Evolutionary conservation across 2,329 filamentous ascomycete genomes (phyloP).

Genomic region (Aspergillus ruber): DNA sequence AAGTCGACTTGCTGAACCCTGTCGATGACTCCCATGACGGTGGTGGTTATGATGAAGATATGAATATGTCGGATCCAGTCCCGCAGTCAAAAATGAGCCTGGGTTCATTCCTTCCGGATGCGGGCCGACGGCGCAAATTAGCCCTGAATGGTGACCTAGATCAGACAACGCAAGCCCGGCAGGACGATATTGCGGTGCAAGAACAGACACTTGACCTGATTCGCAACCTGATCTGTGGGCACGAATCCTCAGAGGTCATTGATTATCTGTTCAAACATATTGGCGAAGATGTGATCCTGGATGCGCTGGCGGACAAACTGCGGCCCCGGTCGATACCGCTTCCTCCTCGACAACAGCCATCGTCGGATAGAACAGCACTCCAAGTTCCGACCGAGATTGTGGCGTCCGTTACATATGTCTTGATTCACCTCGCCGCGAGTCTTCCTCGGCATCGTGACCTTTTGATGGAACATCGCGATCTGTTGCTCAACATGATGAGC

Average conservation of each 20-base stretch:
- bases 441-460: slow-evolving; percentile 69
- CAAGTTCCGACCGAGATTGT: slow-evolving; percentile 58
- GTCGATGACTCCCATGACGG: slow-evolving; percentile 26
- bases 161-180: slow-evolving; percentile 59
- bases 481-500: slow-evolving; percentile 65
- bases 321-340: slow-evolving; percentile 42
- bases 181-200: slow-evolving; percentile 78
- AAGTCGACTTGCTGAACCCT: slow-evolving; percentile 55
- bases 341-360: slow-evolving; percentile 25
- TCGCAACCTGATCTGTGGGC: slow-evolving; percentile 74
- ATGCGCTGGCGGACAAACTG: slow-evolving; percentile 73
- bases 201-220: slow-evolving; percentile 87
- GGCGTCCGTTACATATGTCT: slow-evolving; percentile 68
- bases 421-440: slow-evolving; percentile 84
- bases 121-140: slow-evolving; percentile 35
- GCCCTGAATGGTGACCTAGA: slow-evolving; percentile 61
- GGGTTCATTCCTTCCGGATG: slow-evolving; percentile 32
- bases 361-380: slow-evolving; percentile 18
- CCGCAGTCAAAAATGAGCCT: slow-evolving; percentile 36
- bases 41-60: slow-evolving; percentile 25
- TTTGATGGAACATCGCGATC: slow-evolving; percentile 66
- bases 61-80: slow-evolving; percentile 31
- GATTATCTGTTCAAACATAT: slow-evolving; percentile 73
- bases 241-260: slow-evolving; percentile 62
- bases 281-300: slow-evolving; percentile 71